Percentiles rank a stretch among this genome's conserved stretches.
Evolutionary conservation across 495 filamentous ascomycete genomes (phyloP).

Genomic region (Neurospora africana): DNA sequence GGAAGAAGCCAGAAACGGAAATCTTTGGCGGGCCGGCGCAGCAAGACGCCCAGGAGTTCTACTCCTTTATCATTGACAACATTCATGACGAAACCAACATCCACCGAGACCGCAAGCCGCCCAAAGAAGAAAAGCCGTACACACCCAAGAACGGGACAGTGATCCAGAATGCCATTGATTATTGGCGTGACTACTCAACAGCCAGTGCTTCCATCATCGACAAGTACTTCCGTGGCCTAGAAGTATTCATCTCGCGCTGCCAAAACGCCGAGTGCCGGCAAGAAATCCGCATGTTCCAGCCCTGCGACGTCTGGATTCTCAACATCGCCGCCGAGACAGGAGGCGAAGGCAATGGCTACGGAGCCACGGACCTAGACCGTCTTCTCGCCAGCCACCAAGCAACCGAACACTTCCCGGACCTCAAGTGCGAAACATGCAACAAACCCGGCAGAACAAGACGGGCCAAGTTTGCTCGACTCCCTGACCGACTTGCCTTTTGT

Average conservation of each 20-base stretch:
- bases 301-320: constrained; percentile 15
- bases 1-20: constrained; percentile 1
- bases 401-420: constrained; percentile 8
- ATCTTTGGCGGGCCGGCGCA: constrained; percentile 29
- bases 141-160: constrained; percentile 12
- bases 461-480: constrained; percentile 21
- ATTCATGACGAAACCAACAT: constrained; percentile 33
- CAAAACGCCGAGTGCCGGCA: constrained; percentile 13
- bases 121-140: constrained; percentile 10
- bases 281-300: constrained; percentile 14
- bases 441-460: constrained; percentile 19
- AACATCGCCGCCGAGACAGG: constrained; percentile 4
- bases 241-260: constrained; percentile 20
- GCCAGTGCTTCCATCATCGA: constrained; percentile 21
- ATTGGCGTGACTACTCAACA: constrained; percentile 18
- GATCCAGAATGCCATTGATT: constrained; percentile 15
- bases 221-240: constrained; percentile 28
- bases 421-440: constrained; percentile 21
- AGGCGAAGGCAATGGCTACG: not conserved
- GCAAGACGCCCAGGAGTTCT: constrained; percentile 36
- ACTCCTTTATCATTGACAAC: constrained; percentile 28
- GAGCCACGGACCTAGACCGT: constrained; percentile 9
- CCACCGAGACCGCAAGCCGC: constrained; percentile 12
- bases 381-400: constrained; percentile 12
- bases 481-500: constrained; percentile 23